These are phyloP conservation scores for Fusarium dimerum DNA, from an alignment of 2,329 filamentous ascomycete species.

Conservation along the genomic window DNA sequence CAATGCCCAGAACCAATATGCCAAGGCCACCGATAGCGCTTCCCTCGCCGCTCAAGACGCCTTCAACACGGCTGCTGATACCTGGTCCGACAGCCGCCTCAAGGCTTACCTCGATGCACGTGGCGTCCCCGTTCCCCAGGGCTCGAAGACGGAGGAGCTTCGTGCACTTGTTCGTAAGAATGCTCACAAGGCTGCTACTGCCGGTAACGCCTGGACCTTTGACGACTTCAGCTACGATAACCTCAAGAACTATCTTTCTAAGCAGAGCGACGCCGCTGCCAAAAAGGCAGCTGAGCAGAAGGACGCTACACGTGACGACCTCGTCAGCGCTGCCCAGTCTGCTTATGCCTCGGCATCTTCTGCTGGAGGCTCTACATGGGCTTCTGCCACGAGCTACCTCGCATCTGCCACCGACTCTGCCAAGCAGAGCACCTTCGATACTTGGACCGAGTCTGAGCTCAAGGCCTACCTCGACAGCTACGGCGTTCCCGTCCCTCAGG, in stretches of 20 bases:
- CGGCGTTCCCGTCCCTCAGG: slow-evolving; percentile 68
- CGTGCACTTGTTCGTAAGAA: slow-evolving; percentile 73
- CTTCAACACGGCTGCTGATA: slow-evolving; percentile 62
- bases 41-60: slow-evolving; percentile 63
- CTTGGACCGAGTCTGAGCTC: slow-evolving; percentile 72
- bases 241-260: slow-evolving; percentile 58
- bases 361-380: slow-evolving; percentile 58
- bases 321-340: slow-evolving; percentile 64
- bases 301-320: slow-evolving; percentile 70
- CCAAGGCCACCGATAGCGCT: slow-evolving; percentile 72
- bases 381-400: slow-evolving; percentile 72
- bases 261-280: slow-evolving; percentile 54
- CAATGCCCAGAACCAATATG: slow-evolving; percentile 73
- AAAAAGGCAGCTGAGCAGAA: slow-evolving; percentile 63
- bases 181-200: slow-evolving; percentile 67
- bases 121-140: slow-evolving; percentile 73
- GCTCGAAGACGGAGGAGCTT: slow-evolving; percentile 70
- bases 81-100: slow-evolving; percentile 75
- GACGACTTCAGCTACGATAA: slow-evolving; percentile 75
- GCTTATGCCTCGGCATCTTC: slow-evolving; percentile 61
- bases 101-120: slow-evolving; percentile 79
- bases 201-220: slow-evolving; percentile 75
- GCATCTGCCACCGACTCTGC: slow-evolving; percentile 63
- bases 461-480: slow-evolving; percentile 81
- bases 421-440: slow-evolving; percentile 68